Evolutionary conservation across 441 rosid genomes (phyloP).

Genomic region (Populus trichocarpa): DNA sequence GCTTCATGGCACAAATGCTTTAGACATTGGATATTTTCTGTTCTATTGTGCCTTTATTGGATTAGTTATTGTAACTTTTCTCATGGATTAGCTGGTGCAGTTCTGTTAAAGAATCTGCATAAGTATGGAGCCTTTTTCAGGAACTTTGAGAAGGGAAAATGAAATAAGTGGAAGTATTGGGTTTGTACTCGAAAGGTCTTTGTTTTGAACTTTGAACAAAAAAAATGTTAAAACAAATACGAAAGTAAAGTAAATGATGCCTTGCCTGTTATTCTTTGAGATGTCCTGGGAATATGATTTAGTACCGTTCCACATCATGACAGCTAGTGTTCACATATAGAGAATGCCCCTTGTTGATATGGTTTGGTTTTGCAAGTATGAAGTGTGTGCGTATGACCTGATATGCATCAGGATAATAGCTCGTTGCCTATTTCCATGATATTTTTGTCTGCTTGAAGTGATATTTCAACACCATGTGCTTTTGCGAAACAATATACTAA

Average conservation of each 20-base stretch:
- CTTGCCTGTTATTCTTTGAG: background rate
- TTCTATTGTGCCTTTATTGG: background rate
- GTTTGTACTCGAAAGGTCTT: background rate
- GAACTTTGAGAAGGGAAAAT: background rate
- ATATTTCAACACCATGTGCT: conserved; percentile 3
- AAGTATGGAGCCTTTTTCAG: background rate
- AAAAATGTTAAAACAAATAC: background rate
- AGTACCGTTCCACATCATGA: background rate
- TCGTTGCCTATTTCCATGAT: background rate
- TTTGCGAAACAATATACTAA: background rate
- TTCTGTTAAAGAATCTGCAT: background rate
- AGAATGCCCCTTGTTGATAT: background rate
- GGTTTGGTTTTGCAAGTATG: background rate
- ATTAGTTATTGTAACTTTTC: background rate
- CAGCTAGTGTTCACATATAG: background rate
- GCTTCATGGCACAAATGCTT: conserved; percentile 3
- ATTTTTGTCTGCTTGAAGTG: background rate
- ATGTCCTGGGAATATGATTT: background rate
- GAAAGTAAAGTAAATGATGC: background rate
- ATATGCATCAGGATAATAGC: background rate
- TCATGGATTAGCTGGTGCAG: background rate
- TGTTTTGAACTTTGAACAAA: background rate
- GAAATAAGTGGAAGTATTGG: background rate
- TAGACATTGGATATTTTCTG: background rate
- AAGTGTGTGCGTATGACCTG: background rate